Percentiles rank a stretch among this genome's conserved stretches.
Conservation (phyloP, 1,139 yeast species). For the Blastobotrys malaysiensis region DNA sequence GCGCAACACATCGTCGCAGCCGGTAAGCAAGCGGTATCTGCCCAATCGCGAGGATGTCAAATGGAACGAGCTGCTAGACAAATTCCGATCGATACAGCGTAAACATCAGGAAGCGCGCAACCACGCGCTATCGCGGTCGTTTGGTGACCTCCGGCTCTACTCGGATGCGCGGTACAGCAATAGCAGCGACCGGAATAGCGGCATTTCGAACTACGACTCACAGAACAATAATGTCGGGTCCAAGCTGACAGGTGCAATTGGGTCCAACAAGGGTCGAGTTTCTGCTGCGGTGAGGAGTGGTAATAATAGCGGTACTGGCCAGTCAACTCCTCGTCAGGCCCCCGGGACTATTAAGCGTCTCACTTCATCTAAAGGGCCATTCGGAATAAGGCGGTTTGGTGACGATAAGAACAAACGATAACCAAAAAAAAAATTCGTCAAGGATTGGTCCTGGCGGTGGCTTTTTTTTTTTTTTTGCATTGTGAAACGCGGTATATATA, state of each 20-base stretch:
- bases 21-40: slow-evolving; percentile 1
- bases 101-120: slow-evolving; percentile 42
- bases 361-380: slow-evolving; percentile 12
- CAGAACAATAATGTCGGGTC: neutral
- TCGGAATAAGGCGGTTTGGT: slow-evolving; percentile 14
- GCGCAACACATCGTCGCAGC: neutral
- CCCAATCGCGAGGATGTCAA: slow-evolving; percentile 23
- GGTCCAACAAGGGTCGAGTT: neutral
- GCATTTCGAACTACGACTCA: neutral
- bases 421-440: neutral
- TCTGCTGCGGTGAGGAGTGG: neutral
- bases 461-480: neutral
- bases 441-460: neutral
- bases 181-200: neutral
- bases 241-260: neutral
- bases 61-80: slow-evolving; percentile 57
- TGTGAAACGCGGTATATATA: neutral
- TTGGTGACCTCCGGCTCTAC: slow-evolving; percentile 13
- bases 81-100: slow-evolving; percentile 56
- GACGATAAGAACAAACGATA: slow-evolving; percentile 8
- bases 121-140: slow-evolving; percentile 13
- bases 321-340: neutral
- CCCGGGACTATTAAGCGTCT: neutral
- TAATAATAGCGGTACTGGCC: neutral
- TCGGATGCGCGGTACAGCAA: neutral